These are phyloP conservation scores for Murraya koenigii DNA, from an alignment of 345 rosid genomes.

Conservation along the genomic window DNA sequence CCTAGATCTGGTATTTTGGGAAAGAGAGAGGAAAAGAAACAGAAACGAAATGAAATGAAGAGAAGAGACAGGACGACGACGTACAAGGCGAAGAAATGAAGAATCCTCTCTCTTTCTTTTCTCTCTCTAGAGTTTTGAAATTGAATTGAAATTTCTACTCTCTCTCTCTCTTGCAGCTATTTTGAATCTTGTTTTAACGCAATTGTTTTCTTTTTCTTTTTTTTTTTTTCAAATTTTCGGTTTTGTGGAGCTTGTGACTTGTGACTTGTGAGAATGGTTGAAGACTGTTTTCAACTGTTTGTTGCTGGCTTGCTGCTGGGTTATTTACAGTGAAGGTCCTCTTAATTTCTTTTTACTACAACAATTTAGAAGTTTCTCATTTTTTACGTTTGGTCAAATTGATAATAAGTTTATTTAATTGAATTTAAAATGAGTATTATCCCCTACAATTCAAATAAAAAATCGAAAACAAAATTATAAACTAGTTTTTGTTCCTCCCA, in stretches of 20 bases:
- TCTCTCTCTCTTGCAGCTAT: neutral
- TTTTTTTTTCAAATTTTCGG: neutral
- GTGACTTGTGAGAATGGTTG: neutral
- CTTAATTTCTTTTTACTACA: neutral
- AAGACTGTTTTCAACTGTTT: neutral
- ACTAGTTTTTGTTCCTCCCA: no score
- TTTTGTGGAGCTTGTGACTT: neutral
- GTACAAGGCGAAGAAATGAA: neutral
- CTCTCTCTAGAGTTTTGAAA: constrained; percentile 1
- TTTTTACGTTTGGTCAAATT: no score
- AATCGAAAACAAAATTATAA: no score
- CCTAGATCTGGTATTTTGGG: constrained; percentile 1
- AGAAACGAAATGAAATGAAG: neutral
- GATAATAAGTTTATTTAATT: no score
- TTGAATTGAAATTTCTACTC: neutral
- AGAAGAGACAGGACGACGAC: neutral
- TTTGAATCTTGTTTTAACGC: constrained; percentile 7
- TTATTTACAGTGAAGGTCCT: neutral
- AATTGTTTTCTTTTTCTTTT: neutral
- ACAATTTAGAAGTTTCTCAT: neutral
- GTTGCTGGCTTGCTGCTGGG: neutral
- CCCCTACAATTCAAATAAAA: no score
- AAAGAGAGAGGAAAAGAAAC: neutral
- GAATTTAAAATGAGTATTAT: no score
- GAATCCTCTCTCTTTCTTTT: constrained; percentile 4